Evolutionary conservation across 2,329 filamentous ascomycete species (phyloP), one percentile per base, ranked within the genome.

Genomic region (Mycogone perniciosa): DNA sequence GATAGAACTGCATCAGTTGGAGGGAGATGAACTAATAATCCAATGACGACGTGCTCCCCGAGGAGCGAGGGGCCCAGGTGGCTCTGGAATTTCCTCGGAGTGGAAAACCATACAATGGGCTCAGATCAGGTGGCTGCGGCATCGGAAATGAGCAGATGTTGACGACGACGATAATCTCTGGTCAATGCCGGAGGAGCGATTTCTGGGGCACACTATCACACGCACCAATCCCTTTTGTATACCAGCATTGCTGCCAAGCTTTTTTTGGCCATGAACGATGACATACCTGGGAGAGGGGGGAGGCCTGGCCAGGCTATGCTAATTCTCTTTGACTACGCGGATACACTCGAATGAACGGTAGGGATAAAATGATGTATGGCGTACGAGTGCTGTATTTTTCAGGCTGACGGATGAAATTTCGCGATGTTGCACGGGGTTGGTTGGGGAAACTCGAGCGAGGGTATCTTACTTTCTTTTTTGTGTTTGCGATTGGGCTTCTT

Each of bases 1-100:
- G 66, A 67, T 72, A 59, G 43, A 29, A 39, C 10, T 33, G 7
- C 9, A 13, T 33, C 35, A 33, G 34, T 41, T 26, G 37, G 29
- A 29, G 41, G 34, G 27, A 43, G 33, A 51, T 31, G 42, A 40
- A 13, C 10, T 20, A 20, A 20, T 20, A 20, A 20, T 20, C 20
- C 2, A 20, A 20, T 20, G 20, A 20, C 20, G 20, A 20, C 20
- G 20, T 20, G 20, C 20, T 20, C 20, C 20, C 20, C 20, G 34
- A n/a, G n/a, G 8, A 37, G 8, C 34, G 13, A 20, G 8, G 46
- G 26, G 31, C n/a, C 31, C 31, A 30, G 31, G 20, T 7, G 49
- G 34, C 34, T 37, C 20, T 20, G 20, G 20, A 20, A 20, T 20
- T 20, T 20, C 20, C 20, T 20, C 20, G 20, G 20, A 20, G 20